Conservation (phyloP, 768 basidiomycete species). For the Termitomyces sp. region DNA sequence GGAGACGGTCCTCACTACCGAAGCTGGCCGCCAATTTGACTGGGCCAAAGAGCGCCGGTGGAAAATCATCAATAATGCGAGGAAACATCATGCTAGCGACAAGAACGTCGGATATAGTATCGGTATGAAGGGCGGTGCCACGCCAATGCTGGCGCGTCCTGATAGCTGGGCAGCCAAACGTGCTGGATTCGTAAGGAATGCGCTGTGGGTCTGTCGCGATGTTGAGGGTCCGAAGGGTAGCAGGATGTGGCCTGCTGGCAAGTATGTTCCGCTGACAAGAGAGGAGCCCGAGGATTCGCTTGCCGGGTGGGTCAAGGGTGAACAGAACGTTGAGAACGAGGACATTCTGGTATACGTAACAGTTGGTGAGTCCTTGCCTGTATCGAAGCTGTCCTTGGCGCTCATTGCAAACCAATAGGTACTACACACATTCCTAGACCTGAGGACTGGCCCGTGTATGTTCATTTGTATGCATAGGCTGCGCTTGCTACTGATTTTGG, state of each 20-base stretch:
- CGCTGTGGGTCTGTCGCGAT: slow-evolving; percentile 80
- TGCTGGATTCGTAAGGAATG: slow-evolving; percentile 69
- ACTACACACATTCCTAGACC: slow-evolving; percentile 81
- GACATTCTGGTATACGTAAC: slow-evolving; percentile 79
- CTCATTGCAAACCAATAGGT: slow-evolving; percentile 29
- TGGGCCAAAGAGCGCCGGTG: slow-evolving; percentile 69
- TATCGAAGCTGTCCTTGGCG: not conserved
- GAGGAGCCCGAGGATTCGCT: slow-evolving; percentile 71
- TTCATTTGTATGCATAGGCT: not conserved
- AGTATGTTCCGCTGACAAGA: slow-evolving; percentile 80
- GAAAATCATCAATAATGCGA: slow-evolving; percentile 70
- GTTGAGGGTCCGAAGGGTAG: slow-evolving; percentile 54
- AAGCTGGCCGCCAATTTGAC: slow-evolving; percentile 65
- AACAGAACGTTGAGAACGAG: slow-evolving; percentile 61
- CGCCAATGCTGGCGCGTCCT: slow-evolving; percentile 56
- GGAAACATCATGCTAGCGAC: slow-evolving; percentile 67
- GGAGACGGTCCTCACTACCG: slow-evolving; percentile 56
- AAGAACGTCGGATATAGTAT: slow-evolving; percentile 70
- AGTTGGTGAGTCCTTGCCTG: slow-evolving; percentile 39
- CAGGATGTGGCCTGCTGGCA: slow-evolving; percentile 81
- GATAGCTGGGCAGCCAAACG: slow-evolving; percentile 71
- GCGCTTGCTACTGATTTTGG: not conserved
- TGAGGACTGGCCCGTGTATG: slow-evolving; percentile 84
- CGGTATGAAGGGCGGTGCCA: slow-evolving; percentile 60
- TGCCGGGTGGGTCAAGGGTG: slow-evolving; percentile 63